Evolutionary conservation across 345 rosid species (phyloP), one percentile per base, ranked within the genome.

Genomic region (Citrus sinensis): DNA sequence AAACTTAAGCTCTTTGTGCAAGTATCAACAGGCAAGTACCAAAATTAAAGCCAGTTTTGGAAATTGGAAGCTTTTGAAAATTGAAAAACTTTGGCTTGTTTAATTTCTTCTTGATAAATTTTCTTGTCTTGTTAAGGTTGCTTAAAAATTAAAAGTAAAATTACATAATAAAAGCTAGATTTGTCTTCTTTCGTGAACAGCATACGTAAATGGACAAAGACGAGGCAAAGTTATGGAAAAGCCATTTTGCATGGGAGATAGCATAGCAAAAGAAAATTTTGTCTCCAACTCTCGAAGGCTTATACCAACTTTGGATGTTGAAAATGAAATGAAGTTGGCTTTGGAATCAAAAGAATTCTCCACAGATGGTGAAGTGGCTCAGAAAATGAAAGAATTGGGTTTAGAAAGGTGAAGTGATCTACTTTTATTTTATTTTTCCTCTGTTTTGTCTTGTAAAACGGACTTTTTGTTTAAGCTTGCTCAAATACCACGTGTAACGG

Each of bases 131-230:
- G 64, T 35, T 5, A 35, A 35, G 37, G 37, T 24, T 24, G 32
- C 25, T 51, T 51, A 4, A 51, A 42, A 42, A 6, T 5, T 35
- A 35, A 35, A 35, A 35, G 37, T 11, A 42, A 42, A 51, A 51
- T 17, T 54, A 17, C 20, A 17, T 22, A 54, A 54, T 54, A 54
- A 54, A 4, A 54, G 22, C 58, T 17, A 17, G 58, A 54, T 16
- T 51, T 54, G 58, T 46, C 58, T 54, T 51, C 56, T 51, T 7
- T 62, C 58, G 24, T 74, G 59, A 82, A 70, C 83, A 93, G 99
- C 97, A 63, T 96, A 96, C 76, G 97, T 91, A 63, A 96, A 94
- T 83, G 99, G 99, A 81, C 94, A 89, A 79, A 96, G 98, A 79
- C 92, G 90, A 83, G 99, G 99, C 74, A 90, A 85, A 78, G 85